These are phyloP conservation scores for Benincasa hispida DNA, from an alignment of 306 rosid species.

Conservation along the genomic window DNA sequence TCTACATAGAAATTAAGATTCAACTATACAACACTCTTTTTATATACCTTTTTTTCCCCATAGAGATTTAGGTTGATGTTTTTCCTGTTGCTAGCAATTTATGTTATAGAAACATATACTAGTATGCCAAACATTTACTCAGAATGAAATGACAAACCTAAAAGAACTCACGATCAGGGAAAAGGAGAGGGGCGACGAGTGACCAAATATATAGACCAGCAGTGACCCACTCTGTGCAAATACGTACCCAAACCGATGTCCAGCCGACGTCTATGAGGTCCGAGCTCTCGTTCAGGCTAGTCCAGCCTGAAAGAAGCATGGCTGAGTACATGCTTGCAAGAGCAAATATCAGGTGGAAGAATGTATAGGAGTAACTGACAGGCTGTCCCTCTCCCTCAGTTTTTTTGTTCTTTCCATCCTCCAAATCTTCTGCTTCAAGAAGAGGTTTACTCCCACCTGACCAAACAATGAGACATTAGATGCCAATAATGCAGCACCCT, in stretches of 20 bases:
- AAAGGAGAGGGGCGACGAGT: slow-evolving; percentile 54
- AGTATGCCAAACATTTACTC: background rate
- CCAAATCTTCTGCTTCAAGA: slow-evolving; percentile 46
- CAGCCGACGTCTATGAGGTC: slow-evolving; percentile 90
- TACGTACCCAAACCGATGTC: slow-evolving; percentile 96
- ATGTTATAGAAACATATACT: background rate
- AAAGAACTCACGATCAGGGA: slow-evolving; percentile 69
- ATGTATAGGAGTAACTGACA: slow-evolving; percentile 76
- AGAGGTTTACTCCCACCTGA: slow-evolving; percentile 58
- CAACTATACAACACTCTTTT: background rate
- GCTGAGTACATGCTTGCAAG: slow-evolving; percentile 93
- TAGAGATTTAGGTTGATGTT: background rate
- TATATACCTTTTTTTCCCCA: background rate
- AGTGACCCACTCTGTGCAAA: slow-evolving; percentile 82
- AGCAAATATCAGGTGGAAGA: slow-evolving; percentile 92
- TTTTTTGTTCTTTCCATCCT: slow-evolving; percentile 56
- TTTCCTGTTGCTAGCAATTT: background rate
- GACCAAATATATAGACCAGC: slow-evolving; percentile 73
- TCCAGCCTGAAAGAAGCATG: slow-evolving; percentile 98
- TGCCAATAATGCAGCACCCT: background rate
- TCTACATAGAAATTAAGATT: background rate
- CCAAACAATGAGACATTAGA: background rate
- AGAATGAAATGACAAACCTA: slow-evolving; percentile 10
- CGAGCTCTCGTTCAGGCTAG: slow-evolving; percentile 54
- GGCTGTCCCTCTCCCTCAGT: slow-evolving; percentile 52